phyloP scores from a whole-genome alignment of 2,329 filamentous ascomycete species.

The Westerdykella ornata region DNA sequence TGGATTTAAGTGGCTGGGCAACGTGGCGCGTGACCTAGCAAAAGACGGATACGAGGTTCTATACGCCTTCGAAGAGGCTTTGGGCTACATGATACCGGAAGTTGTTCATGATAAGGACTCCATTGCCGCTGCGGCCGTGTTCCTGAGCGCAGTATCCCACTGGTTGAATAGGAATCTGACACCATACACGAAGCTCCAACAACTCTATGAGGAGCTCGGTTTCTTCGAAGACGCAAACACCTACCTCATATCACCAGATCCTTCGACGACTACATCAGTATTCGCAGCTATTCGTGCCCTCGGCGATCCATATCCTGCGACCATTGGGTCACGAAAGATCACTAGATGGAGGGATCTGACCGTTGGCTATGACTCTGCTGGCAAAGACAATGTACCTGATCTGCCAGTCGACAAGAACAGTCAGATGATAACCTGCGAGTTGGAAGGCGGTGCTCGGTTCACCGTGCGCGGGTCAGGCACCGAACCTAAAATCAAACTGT shows the following conservation, averaged over 20 bases:
- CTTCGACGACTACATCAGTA: constrained; percentile 47
- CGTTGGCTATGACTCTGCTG: constrained; percentile 53
- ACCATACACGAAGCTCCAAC: constrained; percentile 51
- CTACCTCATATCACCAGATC: constrained; percentile 54
- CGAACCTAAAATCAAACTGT: constrained; percentile 60
- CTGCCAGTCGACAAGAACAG: constrained; percentile 52
- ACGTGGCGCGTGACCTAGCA: constrained; percentile 49
- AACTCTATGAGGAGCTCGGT: constrained; percentile 52
- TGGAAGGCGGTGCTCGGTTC: constrained; percentile 51
- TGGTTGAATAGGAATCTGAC: constrained; percentile 51
- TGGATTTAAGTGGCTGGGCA: constrained; percentile 63
- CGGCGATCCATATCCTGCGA: constrained; percentile 38
- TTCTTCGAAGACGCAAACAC: constrained; percentile 59
- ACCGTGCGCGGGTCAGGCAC: constrained; percentile 57
- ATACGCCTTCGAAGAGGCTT: constrained; percentile 59
- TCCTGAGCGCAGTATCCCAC: constrained; percentile 49
- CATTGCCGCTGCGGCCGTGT: constrained; percentile 54
- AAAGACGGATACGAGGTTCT: constrained; percentile 45
- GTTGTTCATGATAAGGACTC: constrained; percentile 61
- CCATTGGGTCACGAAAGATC: constrained; percentile 49
- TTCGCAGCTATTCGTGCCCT: constrained; percentile 50
- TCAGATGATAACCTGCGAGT: constrained; percentile 59
- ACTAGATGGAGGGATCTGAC: constrained; percentile 57
- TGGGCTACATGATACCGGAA: constrained; percentile 60
- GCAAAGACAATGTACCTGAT: constrained; percentile 46